These are phyloP conservation scores for Penicillium bovifimosum DNA, from an alignment of 495 filamentous ascomycete species.

Conservation along the genomic window DNA sequence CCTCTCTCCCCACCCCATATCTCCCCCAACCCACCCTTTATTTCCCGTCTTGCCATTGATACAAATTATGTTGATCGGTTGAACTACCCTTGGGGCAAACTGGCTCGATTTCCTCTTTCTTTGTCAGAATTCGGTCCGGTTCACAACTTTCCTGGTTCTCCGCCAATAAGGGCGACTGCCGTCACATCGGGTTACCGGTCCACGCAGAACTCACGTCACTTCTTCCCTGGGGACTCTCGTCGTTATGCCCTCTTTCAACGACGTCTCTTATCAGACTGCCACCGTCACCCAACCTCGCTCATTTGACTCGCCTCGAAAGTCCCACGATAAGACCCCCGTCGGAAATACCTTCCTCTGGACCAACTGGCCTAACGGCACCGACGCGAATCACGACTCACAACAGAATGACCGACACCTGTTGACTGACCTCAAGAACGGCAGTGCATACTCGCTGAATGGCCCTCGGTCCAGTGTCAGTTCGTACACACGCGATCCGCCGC, in stretches of 20 bases:
- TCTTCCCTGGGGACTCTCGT: constrained; percentile 4
- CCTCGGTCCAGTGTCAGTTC: constrained; percentile 45
- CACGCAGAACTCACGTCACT: constrained; percentile 35
- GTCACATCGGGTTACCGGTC: constrained; percentile 23
- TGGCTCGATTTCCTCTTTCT: constrained; percentile 6
- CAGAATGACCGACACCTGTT: constrained; percentile 35
- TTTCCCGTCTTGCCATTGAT: background rate
- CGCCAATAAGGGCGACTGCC: constrained; percentile 25
- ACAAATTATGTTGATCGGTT: constrained; percentile 17
- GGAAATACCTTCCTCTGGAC: constrained; percentile 46
- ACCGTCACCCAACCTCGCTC: constrained; percentile 33
- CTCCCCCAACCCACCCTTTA: constrained; percentile 1
- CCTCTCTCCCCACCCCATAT: constrained; percentile 4
- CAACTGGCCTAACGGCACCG: constrained; percentile 39
- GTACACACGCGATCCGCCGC: constrained; percentile 43
- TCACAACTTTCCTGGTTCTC: constrained; percentile 15
- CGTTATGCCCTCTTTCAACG: constrained; percentile 42
- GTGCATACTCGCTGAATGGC: constrained; percentile 43
- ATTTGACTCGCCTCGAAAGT: constrained; percentile 39
- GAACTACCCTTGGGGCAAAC: constrained; percentile 5
- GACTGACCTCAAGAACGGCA: constrained; percentile 37
- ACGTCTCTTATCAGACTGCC: constrained; percentile 30
- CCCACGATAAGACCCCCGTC: constrained; percentile 43
- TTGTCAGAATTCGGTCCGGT: constrained; percentile 15
- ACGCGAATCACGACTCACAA: constrained; percentile 32